Evolutionary conservation across 257 asterid genomes (phyloP).

Genomic region (Rhazya stricta): DNA sequence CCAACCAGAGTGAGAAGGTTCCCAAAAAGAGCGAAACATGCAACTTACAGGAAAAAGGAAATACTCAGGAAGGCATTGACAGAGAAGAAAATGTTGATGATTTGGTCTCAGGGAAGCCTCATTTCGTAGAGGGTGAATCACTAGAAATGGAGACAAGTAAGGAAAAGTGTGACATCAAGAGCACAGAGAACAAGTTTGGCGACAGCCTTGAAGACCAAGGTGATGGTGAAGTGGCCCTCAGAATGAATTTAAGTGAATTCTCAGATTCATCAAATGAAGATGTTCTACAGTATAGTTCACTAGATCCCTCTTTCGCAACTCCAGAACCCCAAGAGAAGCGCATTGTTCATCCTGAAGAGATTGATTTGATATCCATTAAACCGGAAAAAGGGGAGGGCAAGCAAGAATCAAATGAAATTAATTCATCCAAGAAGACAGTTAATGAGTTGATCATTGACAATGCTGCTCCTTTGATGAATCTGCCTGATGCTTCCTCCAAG

Average conservation of each 20-base stretch:
- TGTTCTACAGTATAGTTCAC: slow-evolving; percentile 12
- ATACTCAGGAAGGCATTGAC: background rate
- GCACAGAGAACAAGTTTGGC: slow-evolving; percentile 7
- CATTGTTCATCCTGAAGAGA: slow-evolving; percentile 22
- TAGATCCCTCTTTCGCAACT: slow-evolving; percentile 1
- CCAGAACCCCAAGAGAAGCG: slow-evolving; percentile 21
- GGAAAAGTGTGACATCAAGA: slow-evolving; percentile 11
- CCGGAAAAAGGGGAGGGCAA: slow-evolving; percentile 15
- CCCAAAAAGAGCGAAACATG: slow-evolving; percentile 6
- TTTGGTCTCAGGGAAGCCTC: slow-evolving; percentile 5
- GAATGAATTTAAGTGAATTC: slow-evolving; percentile 12
- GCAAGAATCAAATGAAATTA: slow-evolving; percentile 12
- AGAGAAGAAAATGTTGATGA: slow-evolving; percentile 10
- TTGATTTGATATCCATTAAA: slow-evolving; percentile 1
- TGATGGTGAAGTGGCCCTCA: slow-evolving; percentile 16
- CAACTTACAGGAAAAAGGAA: slow-evolving; percentile 11
- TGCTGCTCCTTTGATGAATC: slow-evolving; percentile 7
- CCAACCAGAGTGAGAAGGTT: slow-evolving; percentile 16
- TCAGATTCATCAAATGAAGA: slow-evolving; percentile 15
- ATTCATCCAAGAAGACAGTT: slow-evolving; percentile 12
- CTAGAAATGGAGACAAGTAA: slow-evolving; percentile 1
- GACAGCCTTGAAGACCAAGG: slow-evolving; percentile 3
- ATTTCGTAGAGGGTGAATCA: slow-evolving; percentile 9
- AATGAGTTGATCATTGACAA: slow-evolving; percentile 12
- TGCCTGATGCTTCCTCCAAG: slow-evolving; percentile 3